Evolutionary conservation across 1,284 basidiomycete genomes (phyloP).

Genomic region (Fomitiporia mediterranea): DNA sequence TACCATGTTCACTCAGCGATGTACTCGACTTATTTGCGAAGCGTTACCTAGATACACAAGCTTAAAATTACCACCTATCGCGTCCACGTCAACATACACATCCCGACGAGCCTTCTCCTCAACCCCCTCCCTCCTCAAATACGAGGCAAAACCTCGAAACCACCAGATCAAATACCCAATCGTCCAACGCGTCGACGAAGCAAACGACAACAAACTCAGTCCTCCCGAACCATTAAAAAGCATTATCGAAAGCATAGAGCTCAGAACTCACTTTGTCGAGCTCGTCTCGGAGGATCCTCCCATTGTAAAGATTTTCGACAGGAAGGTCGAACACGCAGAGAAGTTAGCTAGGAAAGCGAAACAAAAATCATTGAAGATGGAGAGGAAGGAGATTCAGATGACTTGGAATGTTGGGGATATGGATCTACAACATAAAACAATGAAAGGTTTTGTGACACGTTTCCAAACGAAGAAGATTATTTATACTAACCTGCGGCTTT

Average conservation of each 20-base stretch:
- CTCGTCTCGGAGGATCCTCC: slow-evolving; percentile 45
- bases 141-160: slow-evolving; percentile 17
- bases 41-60: not conserved
- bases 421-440: slow-evolving; percentile 67
- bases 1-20: not conserved
- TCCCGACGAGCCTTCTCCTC: slow-evolving; percentile 6
- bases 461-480: not conserved
- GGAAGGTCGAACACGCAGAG: slow-evolving; percentile 32
- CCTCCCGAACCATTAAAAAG: slow-evolving; percentile 31
- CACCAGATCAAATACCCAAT: slow-evolving; percentile 34
- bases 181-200: slow-evolving; percentile 49
- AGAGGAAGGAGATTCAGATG: slow-evolving; percentile 68
- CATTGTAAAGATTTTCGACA: slow-evolving; percentile 48
- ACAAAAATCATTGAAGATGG: slow-evolving; percentile 32
- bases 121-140: not conserved
- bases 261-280: slow-evolving; percentile 42
- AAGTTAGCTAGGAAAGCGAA: slow-evolving; percentile 35
- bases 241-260: slow-evolving; percentile 40
- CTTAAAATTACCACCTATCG: no score
- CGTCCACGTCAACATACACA: no score
- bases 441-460: slow-evolving; percentile 31
- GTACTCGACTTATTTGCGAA: not conserved
- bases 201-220: slow-evolving; percentile 37
- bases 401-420: slow-evolving; percentile 59
- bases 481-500: not conserved